A percentile compares a stretch with the other conserved stretches of the same genome.
phyloP scores from a whole-genome alignment of 306 rosid species.

The Cercis canadensis region DNA sequence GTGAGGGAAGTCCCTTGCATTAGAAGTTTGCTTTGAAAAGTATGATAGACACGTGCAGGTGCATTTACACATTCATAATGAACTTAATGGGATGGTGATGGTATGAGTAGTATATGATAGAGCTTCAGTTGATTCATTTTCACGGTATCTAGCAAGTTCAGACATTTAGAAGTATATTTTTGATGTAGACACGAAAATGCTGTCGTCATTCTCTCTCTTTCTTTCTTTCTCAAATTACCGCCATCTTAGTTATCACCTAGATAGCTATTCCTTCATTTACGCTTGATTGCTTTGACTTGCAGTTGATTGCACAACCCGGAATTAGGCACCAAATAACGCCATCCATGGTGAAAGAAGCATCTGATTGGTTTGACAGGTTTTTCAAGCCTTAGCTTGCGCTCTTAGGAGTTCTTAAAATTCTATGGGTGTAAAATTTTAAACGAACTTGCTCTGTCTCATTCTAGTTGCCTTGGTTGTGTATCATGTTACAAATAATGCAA shows the following conservation, averaged over 20 bases:
- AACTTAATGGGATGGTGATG: no score
- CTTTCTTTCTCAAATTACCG: no score
- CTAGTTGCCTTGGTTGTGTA: constrained; percentile 3
- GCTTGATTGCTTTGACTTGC: constrained; percentile 37
- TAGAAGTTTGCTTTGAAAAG: no score
- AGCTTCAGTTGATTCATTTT: background rate
- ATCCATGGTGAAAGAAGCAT: constrained; percentile 65
- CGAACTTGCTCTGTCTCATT: constrained; percentile 9
- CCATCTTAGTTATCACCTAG: no score
- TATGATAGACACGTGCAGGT: no score
- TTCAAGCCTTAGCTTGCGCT: constrained; percentile 43
- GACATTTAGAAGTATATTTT: background rate
- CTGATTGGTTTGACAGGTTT: constrained; percentile 81
- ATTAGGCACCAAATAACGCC: constrained; percentile 63
- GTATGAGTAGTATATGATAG: background rate
- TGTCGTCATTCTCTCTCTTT: no score
- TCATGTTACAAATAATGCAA: constrained; percentile 1
- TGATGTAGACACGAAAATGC: background rate
- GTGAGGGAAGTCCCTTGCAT: no score
- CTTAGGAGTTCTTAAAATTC: background rate
- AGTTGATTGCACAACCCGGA: constrained; percentile 68
- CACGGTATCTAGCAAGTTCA: background rate
- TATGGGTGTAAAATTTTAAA: no score
- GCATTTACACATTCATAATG: no score
- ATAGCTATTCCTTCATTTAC: constrained; percentile 3